phyloP scores from a whole-genome alignment of 768 basidiomycete species.

The Piloderma croceum region DNA sequence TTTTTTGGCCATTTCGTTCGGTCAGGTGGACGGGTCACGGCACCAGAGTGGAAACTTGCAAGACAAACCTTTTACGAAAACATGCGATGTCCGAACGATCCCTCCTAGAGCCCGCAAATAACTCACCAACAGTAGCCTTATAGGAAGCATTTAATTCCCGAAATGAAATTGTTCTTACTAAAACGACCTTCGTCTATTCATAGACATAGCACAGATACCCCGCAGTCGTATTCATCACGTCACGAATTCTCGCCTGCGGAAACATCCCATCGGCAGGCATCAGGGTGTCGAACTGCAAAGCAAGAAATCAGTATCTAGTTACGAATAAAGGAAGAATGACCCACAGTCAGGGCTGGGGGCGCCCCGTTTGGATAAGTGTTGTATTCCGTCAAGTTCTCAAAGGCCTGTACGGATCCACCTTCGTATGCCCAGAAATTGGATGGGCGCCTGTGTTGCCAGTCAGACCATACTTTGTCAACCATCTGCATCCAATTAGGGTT shows the following conservation, averaged over 20 bases:
- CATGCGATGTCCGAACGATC: too few species aligned
- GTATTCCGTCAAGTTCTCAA: slow-evolving; percentile 16
- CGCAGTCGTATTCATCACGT: slow-evolving; percentile 26
- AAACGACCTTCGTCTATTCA: too few species aligned
- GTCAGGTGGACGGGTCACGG: too few species aligned
- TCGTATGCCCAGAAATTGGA: slow-evolving; percentile 22
- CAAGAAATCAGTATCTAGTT: neutral
- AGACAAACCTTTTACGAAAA: too few species aligned
- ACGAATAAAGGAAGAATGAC: neutral
- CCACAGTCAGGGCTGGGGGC: slow-evolving; percentile 20
- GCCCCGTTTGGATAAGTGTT: slow-evolving; percentile 20
- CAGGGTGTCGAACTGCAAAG: slow-evolving; percentile 17
- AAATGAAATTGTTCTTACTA: too few species aligned
- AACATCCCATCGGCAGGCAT: slow-evolving; percentile 26
- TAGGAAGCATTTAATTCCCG: too few species aligned
- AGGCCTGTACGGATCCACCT: slow-evolving; percentile 26
- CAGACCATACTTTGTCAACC: slow-evolving; percentile 34
- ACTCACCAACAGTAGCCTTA: too few species aligned
- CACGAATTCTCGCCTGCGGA: slow-evolving; percentile 16
- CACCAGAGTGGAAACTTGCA: too few species aligned
- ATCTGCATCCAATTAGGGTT: slow-evolving; percentile 14
- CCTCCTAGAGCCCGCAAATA: too few species aligned
- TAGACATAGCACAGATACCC: slow-evolving; percentile 33
- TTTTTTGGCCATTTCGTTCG: too few species aligned
- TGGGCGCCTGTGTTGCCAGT: slow-evolving; percentile 26